Evolutionary conservation across 2,329 filamentous ascomycete species (phyloP).

Genomic region (Aquanectria penicillioides): DNA sequence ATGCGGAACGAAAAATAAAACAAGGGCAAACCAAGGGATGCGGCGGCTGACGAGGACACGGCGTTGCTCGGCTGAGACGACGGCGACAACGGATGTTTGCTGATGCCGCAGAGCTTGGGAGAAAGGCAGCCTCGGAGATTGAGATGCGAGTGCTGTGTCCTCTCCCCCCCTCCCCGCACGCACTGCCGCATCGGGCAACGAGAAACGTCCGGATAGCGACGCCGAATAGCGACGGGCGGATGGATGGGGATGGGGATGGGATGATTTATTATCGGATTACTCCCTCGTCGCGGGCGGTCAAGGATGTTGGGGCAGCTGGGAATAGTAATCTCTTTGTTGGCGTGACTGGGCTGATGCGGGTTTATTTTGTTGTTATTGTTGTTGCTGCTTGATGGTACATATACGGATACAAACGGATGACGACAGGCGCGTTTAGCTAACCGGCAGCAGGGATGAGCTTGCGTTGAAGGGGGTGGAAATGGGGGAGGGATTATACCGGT

Average conservation of each 20-base stretch:
- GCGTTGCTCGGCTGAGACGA: background rate
- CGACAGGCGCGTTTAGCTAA: no score
- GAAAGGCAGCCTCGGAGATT: slow-evolving; percentile 24
- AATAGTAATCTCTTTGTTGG: background rate
- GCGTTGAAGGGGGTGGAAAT: no score
- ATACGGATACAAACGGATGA: no score
- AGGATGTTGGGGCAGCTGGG: no score
- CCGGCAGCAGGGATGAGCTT: no score
- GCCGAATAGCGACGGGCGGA: slow-evolving; percentile 38
- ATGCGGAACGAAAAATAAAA: slow-evolving; percentile 14
- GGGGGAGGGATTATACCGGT: no score
- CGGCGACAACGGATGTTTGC: background rate
- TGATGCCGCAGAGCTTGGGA: background rate
- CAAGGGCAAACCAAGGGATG: background rate
- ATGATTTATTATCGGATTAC: background rate
- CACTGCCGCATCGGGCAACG: slow-evolving; percentile 25
- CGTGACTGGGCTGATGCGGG: slow-evolving; percentile 13
- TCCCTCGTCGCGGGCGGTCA: no score
- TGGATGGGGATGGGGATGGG: background rate
- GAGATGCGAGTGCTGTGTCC: slow-evolving; percentile 28
- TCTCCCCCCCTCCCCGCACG: slow-evolving; percentile 25
- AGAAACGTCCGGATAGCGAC: slow-evolving; percentile 32
- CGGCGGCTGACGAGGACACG: background rate
- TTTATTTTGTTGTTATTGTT: no score
- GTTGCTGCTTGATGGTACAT: no score